Evolutionary conservation across 352 stramenopile species (phyloP), one percentile per base, ranked within the genome.

Genomic region (Elongisporangium undulatum): DNA sequence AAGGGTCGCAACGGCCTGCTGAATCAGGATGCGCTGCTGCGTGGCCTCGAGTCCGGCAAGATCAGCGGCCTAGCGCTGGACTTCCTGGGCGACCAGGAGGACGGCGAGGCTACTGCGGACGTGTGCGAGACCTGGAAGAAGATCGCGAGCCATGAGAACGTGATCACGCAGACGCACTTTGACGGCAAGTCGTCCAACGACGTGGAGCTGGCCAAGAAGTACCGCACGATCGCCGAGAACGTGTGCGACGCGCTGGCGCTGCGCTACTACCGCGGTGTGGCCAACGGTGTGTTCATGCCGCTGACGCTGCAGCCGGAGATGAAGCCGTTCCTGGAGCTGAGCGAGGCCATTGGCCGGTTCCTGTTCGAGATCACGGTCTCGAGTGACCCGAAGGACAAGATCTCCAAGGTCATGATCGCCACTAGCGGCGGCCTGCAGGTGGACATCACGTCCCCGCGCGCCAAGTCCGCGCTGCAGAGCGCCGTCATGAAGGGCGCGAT

Each of bases 151-250:
- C 92, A 98, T 68, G 71, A 89, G 13, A 94, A 92, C 52, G 79
- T 97, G 52, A 84, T 98, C 26, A 78, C 86, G 53, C 75, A 93
- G 52, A 85, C 86, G 17, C 94, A 98, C 68, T 80, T 94, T 39
- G 92, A 97, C 55, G 93, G 89, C 12, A 92, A 82, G 39, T 89
- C 87, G 21, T 87, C 85, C 51, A 89, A 97, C 68, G 84, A 92
- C 13, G 83, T 96, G 67, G 76, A 94, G 49, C 60, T 72, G 17
- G 66, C 71, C 1, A 82, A 81, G 55, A 80, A 85, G 58, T 92
- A 92, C 72, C 82, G 83, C 51, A 69, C 83, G 61, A 76, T 94
- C 61, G 77, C 85, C 17, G 85, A 92, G 50, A 92, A 94, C 55
- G 69, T 94, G 21, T 79, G 77, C n/a, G 82, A 90, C 61, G 82